Conservation (phyloP, 2,329 filamentous ascomycete genomes). For the Aspergillus terreus region DNA sequence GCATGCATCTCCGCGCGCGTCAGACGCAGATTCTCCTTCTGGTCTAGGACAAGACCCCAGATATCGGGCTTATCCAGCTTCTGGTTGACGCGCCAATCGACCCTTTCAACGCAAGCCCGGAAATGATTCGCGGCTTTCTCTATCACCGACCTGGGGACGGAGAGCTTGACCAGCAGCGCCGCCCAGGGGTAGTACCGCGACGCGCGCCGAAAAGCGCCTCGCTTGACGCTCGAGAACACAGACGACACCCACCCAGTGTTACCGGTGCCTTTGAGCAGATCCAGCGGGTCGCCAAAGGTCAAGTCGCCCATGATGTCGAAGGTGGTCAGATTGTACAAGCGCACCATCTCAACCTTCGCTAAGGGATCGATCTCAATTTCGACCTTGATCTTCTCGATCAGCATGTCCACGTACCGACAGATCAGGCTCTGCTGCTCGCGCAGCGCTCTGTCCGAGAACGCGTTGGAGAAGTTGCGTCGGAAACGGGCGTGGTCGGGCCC, state of each 20-base stretch:
- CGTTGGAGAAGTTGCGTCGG: constrained; percentile 30
- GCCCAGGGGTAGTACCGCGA: neutral
- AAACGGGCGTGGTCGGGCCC: constrained; percentile 27
- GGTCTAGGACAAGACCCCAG: constrained; percentile 10
- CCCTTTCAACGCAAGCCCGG: neutral
- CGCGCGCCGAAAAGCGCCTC: neutral
- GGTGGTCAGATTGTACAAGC: constrained; percentile 10
- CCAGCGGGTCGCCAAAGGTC: constrained; percentile 13
- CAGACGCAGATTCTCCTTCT: constrained; percentile 8
- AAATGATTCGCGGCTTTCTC: neutral
- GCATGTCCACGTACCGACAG: constrained; percentile 25
- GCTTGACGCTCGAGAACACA: constrained; percentile 9
- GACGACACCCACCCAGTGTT: constrained; percentile 7
- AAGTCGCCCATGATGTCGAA: constrained; percentile 18
- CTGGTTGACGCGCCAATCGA: neutral
- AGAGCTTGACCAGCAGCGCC: neutral
- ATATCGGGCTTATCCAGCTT: constrained; percentile 9
- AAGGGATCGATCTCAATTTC: too few relatives aligned
- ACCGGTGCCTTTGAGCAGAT: constrained; percentile 4
- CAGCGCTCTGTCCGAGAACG: constrained; percentile 34
- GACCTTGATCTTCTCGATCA: constrained; percentile 22
- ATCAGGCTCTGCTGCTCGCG: constrained; percentile 32
- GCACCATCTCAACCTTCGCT: constrained; percentile 1
- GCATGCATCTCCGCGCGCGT: constrained; percentile 12
- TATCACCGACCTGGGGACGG: neutral